These are phyloP conservation scores for Myriangium duriaei DNA, from an alignment of 2,329 filamentous ascomycete species.

Conservation along the genomic window DNA sequence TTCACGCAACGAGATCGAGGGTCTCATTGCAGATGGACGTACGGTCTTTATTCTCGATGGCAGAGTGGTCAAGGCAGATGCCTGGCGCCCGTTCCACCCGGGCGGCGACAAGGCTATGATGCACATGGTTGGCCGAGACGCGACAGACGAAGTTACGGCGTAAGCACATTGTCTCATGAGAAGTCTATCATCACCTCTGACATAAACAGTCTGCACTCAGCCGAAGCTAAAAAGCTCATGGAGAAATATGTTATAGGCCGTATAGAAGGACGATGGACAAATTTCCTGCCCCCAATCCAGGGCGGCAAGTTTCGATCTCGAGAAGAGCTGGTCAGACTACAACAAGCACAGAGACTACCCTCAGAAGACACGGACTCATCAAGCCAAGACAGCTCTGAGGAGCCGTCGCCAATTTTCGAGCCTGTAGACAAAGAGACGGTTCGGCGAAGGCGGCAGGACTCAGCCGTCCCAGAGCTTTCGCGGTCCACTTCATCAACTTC, in stretches of 20 bases:
- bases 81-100: constrained; percentile 81
- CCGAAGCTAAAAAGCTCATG: constrained; percentile 64
- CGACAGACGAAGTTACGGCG: constrained; percentile 87
- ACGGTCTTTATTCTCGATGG: constrained; percentile 70
- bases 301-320: constrained; percentile 60
- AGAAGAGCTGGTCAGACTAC: constrained; percentile 20
- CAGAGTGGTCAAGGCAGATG: constrained; percentile 73
- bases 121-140: constrained; percentile 63
- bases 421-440: constrained; percentile 27
- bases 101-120: constrained; percentile 82
- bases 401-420: constrained; percentile 48
- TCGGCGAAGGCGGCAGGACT: constrained; percentile 10
- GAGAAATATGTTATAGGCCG: constrained; percentile 66
- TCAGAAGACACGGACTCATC: constrained; percentile 28
- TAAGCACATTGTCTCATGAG: constrained; percentile 26
- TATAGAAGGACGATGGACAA: constrained; percentile 67
- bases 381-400: constrained; percentile 42
- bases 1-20: constrained; percentile 45
- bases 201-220: constrained; percentile 51
- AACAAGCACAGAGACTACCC: constrained; percentile 21
- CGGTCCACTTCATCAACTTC: constrained; percentile 47
- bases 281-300: constrained; percentile 81
- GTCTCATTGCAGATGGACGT: constrained; percentile 68
- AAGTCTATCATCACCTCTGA: constrained; percentile 5
- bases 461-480: constrained; percentile 12